Percentiles rank a stretch among this genome's conserved stretches.
These are phyloP conservation scores for Alisma plantagoaquatica DNA, from an alignment of 106 monocot species.

Conservation along the genomic window DNA sequence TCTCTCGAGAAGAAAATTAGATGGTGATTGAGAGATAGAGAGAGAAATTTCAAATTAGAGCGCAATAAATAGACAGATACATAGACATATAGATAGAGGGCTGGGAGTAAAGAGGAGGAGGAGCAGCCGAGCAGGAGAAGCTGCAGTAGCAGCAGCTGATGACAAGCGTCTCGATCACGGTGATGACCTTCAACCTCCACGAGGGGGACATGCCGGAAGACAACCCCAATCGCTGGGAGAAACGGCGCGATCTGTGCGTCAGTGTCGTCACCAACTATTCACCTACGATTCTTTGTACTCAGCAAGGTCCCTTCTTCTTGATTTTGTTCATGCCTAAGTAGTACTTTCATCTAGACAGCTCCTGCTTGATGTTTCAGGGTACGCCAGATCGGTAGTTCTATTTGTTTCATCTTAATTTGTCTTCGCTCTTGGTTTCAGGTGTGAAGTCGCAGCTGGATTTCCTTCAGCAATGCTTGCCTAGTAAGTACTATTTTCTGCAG, in stretches of 20 bases:
- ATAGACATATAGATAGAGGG: too few species aligned
- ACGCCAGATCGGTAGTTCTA: not conserved
- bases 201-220: constrained; percentile 46
- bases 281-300: constrained; percentile 79
- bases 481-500: too few species aligned
- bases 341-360: not conserved
- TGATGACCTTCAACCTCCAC: constrained; percentile 73
- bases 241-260: constrained; percentile 69
- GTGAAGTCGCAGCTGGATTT: constrained; percentile 80
- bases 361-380: not conserved
- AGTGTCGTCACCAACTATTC: constrained; percentile 81
- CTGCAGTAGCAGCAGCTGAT: not conserved
- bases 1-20: too few species aligned
- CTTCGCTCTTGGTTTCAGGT: constrained; percentile 26
- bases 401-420: constrained; percentile 10
- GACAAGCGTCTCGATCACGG: constrained; percentile 61
- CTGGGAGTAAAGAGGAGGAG: not conserved
- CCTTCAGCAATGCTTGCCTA: constrained; percentile 76
- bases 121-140: not conserved
- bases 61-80: too few species aligned
- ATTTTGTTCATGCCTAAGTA: not conserved
- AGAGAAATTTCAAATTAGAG: too few species aligned
- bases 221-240: constrained; percentile 79
- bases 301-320: constrained; percentile 74
- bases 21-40: too few species aligned